Base-by-base conservation (phyloP, 805 yeast species). In the Nakazawaea ishiwadae region DNA sequence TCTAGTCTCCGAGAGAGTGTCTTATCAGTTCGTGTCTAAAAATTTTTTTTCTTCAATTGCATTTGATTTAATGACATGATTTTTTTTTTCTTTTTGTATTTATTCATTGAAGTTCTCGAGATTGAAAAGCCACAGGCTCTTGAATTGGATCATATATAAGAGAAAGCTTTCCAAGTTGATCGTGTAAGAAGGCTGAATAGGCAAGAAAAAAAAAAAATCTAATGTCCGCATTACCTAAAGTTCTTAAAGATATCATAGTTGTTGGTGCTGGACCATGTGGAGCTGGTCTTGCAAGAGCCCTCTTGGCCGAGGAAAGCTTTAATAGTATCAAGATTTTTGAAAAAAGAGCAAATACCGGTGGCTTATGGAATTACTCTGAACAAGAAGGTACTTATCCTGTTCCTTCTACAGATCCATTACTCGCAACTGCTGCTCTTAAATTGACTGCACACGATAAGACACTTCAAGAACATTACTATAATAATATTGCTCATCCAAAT, bases 231-330 rank as follows among this genome's bases (percentile, higher is more conserved):
- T 21, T 35, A 15, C 40, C 35, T 16, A 35, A 40, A 20, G 15
- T 38, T 5, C 46, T 62, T 16, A 58, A 60, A 38, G 54, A 60
- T 24, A 66, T 84, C 3, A 88, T 87, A 0, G 73, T 86, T 7
- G 69, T 86, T 18, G 95, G 95, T 2, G 89, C 77, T 2, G 95
- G 95, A 0, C 90, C 93, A 0, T 70, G 77, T 33, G 95, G 91
- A 0, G 60, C 81, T 16, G 86, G 81, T 0, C 63, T 75, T 3
- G 78, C 85, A 0, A 76, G 79, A 44, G 86, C 89, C 0, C 63
- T 86, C 9, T 48, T 73, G 6, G 71, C 66, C 8, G 89, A 81
- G 49, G 52, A 58, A 1, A 54, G 62, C 3, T 72, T 73, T 48
- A 61, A 67, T 26, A 52, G 58, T 34, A 66, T 85, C 36, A 75